Conservation (phyloP, 1,284 basidiomycete species). For the Crucibulum cyathiforme region DNA sequence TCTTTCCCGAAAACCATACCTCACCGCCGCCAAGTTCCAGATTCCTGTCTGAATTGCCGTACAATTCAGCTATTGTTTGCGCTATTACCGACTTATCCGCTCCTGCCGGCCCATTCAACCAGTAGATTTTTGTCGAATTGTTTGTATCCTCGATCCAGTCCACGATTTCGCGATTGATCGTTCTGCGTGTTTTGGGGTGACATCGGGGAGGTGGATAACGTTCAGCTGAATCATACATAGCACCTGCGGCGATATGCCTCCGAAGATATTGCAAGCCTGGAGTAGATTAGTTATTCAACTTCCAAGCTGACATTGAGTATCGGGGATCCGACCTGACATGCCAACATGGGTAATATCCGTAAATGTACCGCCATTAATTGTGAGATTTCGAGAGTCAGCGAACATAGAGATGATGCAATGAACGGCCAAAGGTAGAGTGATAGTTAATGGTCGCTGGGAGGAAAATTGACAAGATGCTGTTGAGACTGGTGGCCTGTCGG, state of each 20-base stretch:
- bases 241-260: background rate
- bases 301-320: background rate
- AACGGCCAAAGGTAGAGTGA: no score
- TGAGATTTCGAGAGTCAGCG: background rate
- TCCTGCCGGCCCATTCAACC: no score
- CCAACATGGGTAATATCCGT: background rate
- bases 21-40: no score
- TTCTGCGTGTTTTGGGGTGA: background rate
- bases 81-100: conserved; percentile 22
- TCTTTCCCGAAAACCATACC: no score
- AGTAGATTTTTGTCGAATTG: background rate
- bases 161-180: background rate
- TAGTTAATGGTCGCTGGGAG: no score
- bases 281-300: background rate
- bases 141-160: background rate
- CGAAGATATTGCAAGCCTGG: background rate
- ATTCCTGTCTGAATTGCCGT: no score
- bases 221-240: background rate
- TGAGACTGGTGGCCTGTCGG: no score
- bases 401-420: no score
- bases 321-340: background rate
- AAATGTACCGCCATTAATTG: background rate
- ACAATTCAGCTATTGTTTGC: conserved; percentile 17
- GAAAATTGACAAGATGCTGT: no score
- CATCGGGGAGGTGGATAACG: background rate